Evolutionary conservation across 768 basidiomycete species (phyloP), one percentile per base, ranked within the genome.

Genomic region (Tylopilus felleus): DNA sequence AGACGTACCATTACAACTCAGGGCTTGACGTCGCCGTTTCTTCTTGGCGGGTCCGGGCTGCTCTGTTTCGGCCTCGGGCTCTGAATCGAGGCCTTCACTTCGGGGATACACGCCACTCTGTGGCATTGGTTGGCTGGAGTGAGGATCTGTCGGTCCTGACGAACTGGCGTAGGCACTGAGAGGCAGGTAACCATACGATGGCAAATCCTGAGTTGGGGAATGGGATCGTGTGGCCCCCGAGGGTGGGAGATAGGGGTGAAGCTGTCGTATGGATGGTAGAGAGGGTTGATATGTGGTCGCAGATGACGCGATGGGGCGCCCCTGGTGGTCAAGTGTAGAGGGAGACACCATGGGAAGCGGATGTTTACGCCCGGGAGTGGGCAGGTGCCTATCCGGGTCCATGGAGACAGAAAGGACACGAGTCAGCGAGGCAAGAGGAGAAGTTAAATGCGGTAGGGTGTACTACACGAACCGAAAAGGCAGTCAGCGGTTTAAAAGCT

Each of bases 1-100:
- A 40, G 40, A 73, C 79, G 73, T 68, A 90, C 89, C 89, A 49
- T 89, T 92, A 70, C 90, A 92, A 65, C 89, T 92, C 60, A 92
- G 72, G 36, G 90, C 89, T 67, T 92, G 89, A 42, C 90, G 75
- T 49, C 90, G 77, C 49, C 90, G 76, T 71, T 90, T 92, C 80
- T 90, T 90, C 77, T 90, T 91, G 16, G 83, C 83, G 16, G 83
- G 88, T 39, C 77, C 78, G 47, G 77, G 79, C 13, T 69, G 66
- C 42, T 78, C 78, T 10, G 75, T 70, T 40, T 77, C 74, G 22
- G 77, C 80, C 40, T 88, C 86, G 13, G 64, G 71, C 46, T 86
- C 85, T 29, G 84, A 83, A 19, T 85, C 84, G 25, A 71, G 71
- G 12, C 61, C 71, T 50, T 74, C 73, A 41, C 74, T 58, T 35